Conservation (phyloP, 2,329 filamentous ascomycete genomes). For the Emergomyces orientalis region DNA sequence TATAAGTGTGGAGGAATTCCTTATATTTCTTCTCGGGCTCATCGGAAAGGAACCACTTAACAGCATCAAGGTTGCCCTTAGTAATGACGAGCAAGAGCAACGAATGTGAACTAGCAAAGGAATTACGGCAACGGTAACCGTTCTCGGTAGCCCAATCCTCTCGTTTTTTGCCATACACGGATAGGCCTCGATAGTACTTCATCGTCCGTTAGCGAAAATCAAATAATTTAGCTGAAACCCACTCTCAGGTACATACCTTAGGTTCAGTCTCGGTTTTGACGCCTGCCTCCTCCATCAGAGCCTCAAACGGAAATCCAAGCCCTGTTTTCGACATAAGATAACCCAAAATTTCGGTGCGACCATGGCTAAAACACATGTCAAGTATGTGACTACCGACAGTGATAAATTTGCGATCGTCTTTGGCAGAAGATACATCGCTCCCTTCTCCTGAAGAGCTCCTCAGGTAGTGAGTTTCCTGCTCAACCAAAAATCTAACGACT, state of each 20-base stretch:
- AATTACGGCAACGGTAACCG: not conserved
- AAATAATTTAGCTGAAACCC: slow-evolving; percentile 6
- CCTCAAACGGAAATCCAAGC: slow-evolving; percentile 57
- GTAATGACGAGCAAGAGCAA: slow-evolving; percentile 28
- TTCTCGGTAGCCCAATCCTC: slow-evolving; percentile 61
- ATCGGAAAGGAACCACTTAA: slow-evolving; percentile 71
- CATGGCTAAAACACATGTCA: slow-evolving; percentile 24
- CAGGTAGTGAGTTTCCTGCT: slow-evolving; percentile 40
- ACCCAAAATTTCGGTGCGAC: slow-evolving; percentile 49
- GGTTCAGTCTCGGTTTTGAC: slow-evolving; percentile 49
- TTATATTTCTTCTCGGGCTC: slow-evolving; percentile 57
- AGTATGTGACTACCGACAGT: slow-evolving; percentile 22
- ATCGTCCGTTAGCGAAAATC: slow-evolving; percentile 21
- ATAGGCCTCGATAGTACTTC: slow-evolving; percentile 63
- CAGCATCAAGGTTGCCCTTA: slow-evolving; percentile 51
- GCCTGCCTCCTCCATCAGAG: slow-evolving; percentile 56
- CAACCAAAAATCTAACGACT: slow-evolving; percentile 47
- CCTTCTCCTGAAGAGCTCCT: slow-evolving; percentile 26
- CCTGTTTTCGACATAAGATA: slow-evolving; percentile 47
- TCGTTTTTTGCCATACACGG: slow-evolving; percentile 61
- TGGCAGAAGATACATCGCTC: slow-evolving; percentile 2
- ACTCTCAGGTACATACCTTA: slow-evolving; percentile 8
- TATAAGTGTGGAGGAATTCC: slow-evolving; percentile 56
- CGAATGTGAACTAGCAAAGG: slow-evolving; percentile 9
- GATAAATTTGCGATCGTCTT: slow-evolving; percentile 16